Evolutionary conservation across 1,284 basidiomycete genomes (phyloP).

Genomic region (Coniferiporia weirii): DNA sequence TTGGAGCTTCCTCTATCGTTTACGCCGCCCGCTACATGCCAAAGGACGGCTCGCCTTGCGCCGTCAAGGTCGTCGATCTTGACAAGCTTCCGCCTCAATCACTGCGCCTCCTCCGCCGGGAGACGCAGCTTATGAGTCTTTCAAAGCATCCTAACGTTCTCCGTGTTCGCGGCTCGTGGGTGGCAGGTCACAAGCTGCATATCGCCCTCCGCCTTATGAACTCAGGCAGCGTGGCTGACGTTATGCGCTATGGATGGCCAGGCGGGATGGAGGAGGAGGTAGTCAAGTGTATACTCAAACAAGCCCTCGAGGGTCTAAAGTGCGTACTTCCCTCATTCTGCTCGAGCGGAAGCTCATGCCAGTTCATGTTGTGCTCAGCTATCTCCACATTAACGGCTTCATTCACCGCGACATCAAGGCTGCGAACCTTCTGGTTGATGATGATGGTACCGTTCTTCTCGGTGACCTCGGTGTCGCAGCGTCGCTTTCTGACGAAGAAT

Average conservation of each 20-base stretch:
- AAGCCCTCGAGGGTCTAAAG: slow-evolving; percentile 81
- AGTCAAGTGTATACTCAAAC: slow-evolving; percentile 75
- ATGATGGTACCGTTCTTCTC: slow-evolving; percentile 83
- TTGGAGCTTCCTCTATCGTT: slow-evolving; percentile 84
- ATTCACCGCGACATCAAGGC: slow-evolving; percentile 89
- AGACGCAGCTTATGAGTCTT: slow-evolving; percentile 88
- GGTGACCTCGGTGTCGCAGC: slow-evolving; percentile 88
- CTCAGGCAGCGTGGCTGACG: slow-evolving; percentile 79
- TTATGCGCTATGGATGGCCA: slow-evolving; percentile 79
- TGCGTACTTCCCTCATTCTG: slow-evolving; percentile 33
- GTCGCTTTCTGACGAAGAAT: slow-evolving; percentile 57
- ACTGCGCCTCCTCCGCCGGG: slow-evolving; percentile 67
- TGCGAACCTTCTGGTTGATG: slow-evolving; percentile 83
- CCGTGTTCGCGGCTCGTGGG: slow-evolving; percentile 86
- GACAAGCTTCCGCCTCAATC: slow-evolving; percentile 68
- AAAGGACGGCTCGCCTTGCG: slow-evolving; percentile 47
- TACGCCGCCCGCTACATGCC: slow-evolving; percentile 67
- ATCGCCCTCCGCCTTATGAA: slow-evolving; percentile 90
- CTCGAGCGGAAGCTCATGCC: background rate
- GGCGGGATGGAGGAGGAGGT: slow-evolving; percentile 87
- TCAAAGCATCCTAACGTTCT: slow-evolving; percentile 92
- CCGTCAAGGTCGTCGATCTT: slow-evolving; percentile 85
- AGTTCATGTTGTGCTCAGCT: slow-evolving; percentile 37
- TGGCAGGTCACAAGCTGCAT: slow-evolving; percentile 74
- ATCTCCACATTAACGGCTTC: slow-evolving; percentile 84